A percentile compares a stretch with the other conserved stretches of the same genome.
phyloP scores from a whole-genome alignment of 768 basidiomycete genomes.

The Hypholoma fasciculare region DNA sequence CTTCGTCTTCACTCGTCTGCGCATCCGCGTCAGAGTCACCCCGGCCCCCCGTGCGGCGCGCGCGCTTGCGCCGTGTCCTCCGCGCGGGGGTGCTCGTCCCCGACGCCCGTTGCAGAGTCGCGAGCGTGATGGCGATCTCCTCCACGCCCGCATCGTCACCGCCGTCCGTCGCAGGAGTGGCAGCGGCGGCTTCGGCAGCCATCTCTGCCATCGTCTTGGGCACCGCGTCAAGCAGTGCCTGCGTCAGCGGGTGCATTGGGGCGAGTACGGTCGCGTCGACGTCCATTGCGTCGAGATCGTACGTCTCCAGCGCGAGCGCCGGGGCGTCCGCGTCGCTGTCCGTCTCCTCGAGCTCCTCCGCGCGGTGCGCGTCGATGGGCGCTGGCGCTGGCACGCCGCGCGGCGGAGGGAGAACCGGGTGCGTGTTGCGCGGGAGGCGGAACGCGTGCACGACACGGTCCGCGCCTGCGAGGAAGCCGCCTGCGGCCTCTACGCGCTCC shows the following conservation, averaged over 20 bases:
- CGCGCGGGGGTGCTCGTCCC: too few species aligned
- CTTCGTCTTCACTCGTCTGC: slow-evolving; percentile 15
- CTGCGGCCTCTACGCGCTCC: slow-evolving; percentile 32
- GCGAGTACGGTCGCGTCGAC: slow-evolving; percentile 22
- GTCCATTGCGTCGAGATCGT: slow-evolving; percentile 39
- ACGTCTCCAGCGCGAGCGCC: slow-evolving; percentile 27
- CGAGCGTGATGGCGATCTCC: neutral
- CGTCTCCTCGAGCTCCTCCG: slow-evolving; percentile 15
- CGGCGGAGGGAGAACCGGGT: slow-evolving; percentile 25
- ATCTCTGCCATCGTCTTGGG: slow-evolving; percentile 69
- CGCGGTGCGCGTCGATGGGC: neutral
- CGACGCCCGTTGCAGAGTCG: neutral
- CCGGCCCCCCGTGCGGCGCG: slow-evolving; percentile 11
- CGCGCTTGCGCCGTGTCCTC: neutral
- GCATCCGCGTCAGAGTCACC: slow-evolving; percentile 19
- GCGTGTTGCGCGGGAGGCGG: slow-evolving; percentile 62
- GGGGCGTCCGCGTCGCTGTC: slow-evolving; percentile 11
- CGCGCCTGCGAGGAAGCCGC: slow-evolving; percentile 70
- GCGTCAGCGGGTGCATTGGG: slow-evolving; percentile 22
- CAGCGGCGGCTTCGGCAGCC: slow-evolving; percentile 2
- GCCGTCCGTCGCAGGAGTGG: neutral
- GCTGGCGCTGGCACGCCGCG: neutral
- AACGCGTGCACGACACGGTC: slow-evolving; percentile 76
- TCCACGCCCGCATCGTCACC: neutral
- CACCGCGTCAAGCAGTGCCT: slow-evolving; percentile 8